Evolutionary conservation across 768 basidiomycete genomes (phyloP), one percentile per base, ranked within the genome.

Genomic region (Psilocybe subaeruginosa): DNA sequence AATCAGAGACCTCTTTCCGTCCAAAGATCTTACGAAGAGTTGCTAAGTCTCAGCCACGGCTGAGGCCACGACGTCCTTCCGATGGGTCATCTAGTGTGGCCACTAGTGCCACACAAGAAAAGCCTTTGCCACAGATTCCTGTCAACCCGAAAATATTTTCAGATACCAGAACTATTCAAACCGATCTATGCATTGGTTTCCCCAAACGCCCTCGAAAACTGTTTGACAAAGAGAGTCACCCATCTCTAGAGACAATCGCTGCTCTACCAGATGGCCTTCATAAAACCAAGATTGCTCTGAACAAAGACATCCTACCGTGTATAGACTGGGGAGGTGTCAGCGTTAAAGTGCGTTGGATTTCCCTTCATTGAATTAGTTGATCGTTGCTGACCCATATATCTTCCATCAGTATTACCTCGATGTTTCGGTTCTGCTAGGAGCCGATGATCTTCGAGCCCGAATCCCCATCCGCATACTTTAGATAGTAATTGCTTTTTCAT

Each of bases 241-340:
- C 82, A 3, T 75, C 82, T 2, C 61, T 84, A 55, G 80, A 83
- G 39, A 73, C 74, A 0, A 78, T 82, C 46, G 73, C 77, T 7
- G 68, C 79, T 16, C 77, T 89, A 33, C 90, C 90, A 1, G 89
- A 91, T 68, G 90, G 90, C 11, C 77, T 91, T 2, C 84, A 81
- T 65, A 89, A 87, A 68, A 80, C 83, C 53, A 83, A 82, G 58
- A 75, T 92, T 31, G 70, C 76, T 31, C 72, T 91, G 5, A 74
- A 80, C 50, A 82, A 80, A 66, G 80, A 82, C 57, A 85, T 91
- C 82, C 70, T 90, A 19, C 88, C 89, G 12, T 81, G 78, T 53
- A 81, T 90, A 56, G 83, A 89, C 58, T 90, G 89, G 87, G 75
- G 78, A 49, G 89, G 89, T 8, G 66, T 92, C 16, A 84, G 78